Evolutionary conservation across 2,329 filamentous ascomycete genomes (phyloP).

Genomic region (Ophiostoma sp.): DNA sequence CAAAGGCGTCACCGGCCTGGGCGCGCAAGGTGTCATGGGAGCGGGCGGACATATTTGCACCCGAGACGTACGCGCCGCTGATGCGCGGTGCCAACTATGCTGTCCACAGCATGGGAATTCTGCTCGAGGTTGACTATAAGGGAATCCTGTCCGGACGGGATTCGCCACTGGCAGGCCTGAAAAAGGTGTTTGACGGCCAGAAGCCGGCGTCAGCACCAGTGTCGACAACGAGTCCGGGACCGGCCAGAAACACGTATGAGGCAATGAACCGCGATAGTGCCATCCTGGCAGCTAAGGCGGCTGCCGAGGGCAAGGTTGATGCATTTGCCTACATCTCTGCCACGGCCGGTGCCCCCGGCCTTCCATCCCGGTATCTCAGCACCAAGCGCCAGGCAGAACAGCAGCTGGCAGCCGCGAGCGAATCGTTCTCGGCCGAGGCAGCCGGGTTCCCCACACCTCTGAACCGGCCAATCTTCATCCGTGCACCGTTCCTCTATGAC

Average conservation of each 20-base stretch:
- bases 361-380: conserved; percentile 78
- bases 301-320: conserved; percentile 56
- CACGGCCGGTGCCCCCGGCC: conserved; percentile 73
- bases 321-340: conserved; percentile 87
- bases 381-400: conserved; percentile 89
- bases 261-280: conserved; percentile 93
- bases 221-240: not conserved
- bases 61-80: conserved; percentile 69
- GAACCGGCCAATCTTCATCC: conserved; percentile 68
- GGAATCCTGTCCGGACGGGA: conserved; percentile 78
- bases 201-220: conserved; percentile 52
- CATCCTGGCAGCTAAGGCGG: conserved; percentile 73
- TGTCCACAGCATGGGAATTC: conserved; percentile 91
- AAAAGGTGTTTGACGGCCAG: conserved; percentile 65
- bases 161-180: conserved; percentile 70
- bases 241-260: conserved; percentile 64
- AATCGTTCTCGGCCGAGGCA: conserved; percentile 44
- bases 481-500: conserved; percentile 88
- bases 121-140: conserved; percentile 97
- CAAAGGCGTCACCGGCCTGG: conserved; percentile 67
- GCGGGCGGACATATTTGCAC: conserved; percentile 78
- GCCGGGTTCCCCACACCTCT: conserved; percentile 62
- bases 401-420: conserved; percentile 35
- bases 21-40: conserved; percentile 79
- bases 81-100: conserved; percentile 76